Base-by-base conservation (phyloP, 805 yeast genomes). In the Metschnikowia hibisci region DNA sequence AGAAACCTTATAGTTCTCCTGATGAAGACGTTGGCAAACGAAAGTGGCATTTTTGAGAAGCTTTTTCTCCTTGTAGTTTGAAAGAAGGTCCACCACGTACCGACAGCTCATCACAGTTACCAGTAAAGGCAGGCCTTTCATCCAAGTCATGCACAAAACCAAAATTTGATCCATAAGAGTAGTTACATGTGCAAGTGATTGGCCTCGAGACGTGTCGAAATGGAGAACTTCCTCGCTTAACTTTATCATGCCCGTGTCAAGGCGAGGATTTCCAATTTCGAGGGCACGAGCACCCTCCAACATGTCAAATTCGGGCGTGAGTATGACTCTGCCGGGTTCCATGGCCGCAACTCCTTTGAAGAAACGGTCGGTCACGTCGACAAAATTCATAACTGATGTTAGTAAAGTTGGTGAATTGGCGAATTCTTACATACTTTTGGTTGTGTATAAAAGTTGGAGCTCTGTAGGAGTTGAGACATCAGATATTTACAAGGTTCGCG, bases 281-380 rank as follows among this genome's bases (percentile, higher is more conserved):
- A 88, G 66, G 0, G 98, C 96, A 51, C 90, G 82, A 1, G 96
- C 86, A 0, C 96, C 95, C 53, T 87, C 88, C 48, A 84, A 69
- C 35, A 91, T 70, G 42, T 80, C 77, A 63, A 88, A 87, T 22
- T 64, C 64, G 0, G 78, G 74, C 8, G 77, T 71, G 52, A 80
- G 80, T 4, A 78, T 77, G 14, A 91, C 80, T 37, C 74, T 69
- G 26, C 81, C 82, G 30, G 27, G 30, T 10, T 55, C 44, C 31
- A 76, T 55, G 14, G 36, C 32, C 35, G 28, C 41, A 16, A 52
- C 53, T 14, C 77, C 64, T 3, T 58, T 47, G 39, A 74, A 69
- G 32, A 85, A 66, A n/a, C 64, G 59, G 4, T 62, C 55, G 0
- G 90, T 84, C n/a, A 85, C 69, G 55, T 84, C 89, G 16, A 35